Base-by-base conservation (phyloP, 169 alveolate genomes). In the Plasmodium sp. region DNA sequence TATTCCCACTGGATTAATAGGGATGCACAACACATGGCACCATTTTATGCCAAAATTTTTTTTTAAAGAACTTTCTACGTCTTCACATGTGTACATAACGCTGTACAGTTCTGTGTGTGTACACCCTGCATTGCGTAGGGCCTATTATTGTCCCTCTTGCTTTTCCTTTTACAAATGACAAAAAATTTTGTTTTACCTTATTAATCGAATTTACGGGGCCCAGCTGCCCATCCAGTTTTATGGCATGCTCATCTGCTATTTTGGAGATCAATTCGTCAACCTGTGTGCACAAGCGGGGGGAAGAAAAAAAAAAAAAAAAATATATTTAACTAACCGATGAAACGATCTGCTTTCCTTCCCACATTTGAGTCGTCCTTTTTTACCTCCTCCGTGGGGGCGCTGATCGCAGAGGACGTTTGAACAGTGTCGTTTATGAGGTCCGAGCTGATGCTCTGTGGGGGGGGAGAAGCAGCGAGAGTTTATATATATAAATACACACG, bases 361-460 rank as follows among this genome's bases (percentile, higher is more conserved):
- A 71, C 43, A 71, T 72, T 72, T 67, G 73, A 41, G 43, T 72
- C 36, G 51, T 36, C 77, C 43, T 71, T 18, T 31, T 41, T 58
- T 85, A 85, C 93, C 62, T 85, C 93, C 81, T 85, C 93, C 67
- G 93, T 85, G 39, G 93, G 93, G n/a, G 93, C 93, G 31, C 22
- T 79, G 71, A 85, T 77, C 27, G 86, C 86, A 31, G 93, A 75
- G 43, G 93, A 85, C 27, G 93, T 85, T 54, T 85, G 93, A 34
- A 85, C 93, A 0, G 93, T 85, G 71, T 85, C 93, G 71, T 77
- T 85, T 75, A 85, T 85, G 67, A 85, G 16, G 1, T 85, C 93
- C 3, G 93, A 75, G 39, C 86, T 85, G 14, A 85, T 85, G 43
- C 86, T 85, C 93, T 85, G 14, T 18, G 77, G 67, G 81, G 45